A percentile compares a stretch with the other conserved stretches of the same genome.
phyloP scores from a whole-genome alignment of 2,329 filamentous ascomycete species.

The Ceratocystiopsis minuta region DNA sequence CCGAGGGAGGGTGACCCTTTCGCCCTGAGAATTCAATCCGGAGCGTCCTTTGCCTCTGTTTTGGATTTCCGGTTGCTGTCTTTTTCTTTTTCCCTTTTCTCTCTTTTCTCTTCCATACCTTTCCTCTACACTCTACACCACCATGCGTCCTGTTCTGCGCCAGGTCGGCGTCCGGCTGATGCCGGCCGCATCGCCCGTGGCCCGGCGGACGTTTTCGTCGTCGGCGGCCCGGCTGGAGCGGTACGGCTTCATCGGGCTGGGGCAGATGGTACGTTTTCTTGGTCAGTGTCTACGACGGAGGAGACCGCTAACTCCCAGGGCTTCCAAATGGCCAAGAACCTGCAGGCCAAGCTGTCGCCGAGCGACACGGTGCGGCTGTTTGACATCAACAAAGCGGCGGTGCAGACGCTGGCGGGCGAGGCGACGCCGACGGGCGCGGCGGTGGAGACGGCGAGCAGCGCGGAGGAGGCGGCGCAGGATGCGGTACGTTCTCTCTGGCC shows the following conservation, averaged over 20 bases:
- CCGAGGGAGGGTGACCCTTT: background rate
- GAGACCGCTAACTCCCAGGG: conserved; percentile 14
- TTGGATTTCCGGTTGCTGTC: background rate
- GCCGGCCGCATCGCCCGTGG: conserved; percentile 13
- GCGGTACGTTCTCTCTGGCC: conserved; percentile 30
- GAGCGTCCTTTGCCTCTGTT: conserved; percentile 1
- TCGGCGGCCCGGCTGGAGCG: conserved; percentile 28
- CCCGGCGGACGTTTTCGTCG: conserved; percentile 23
- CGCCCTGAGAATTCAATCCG: background rate
- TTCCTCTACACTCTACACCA: background rate
- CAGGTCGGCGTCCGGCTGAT: conserved; percentile 6
- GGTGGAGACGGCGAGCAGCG: conserved; percentile 26
- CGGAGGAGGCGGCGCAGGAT: conserved; percentile 29
- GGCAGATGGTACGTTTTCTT: conserved; percentile 32
- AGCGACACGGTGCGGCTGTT: conserved; percentile 34
- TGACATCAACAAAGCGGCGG: conserved; percentile 35
- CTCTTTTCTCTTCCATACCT: background rate
- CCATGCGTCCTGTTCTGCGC: conserved; percentile 13
- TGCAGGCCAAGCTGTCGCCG: conserved; percentile 35
- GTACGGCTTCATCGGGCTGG: conserved; percentile 42
- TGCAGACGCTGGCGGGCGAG: conserved; percentile 28
- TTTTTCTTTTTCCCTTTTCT: background rate
- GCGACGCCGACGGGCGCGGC: conserved; percentile 26
- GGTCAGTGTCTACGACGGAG: background rate
- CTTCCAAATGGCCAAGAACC: conserved; percentile 45